Percentiles rank a stretch among this genome's conserved stretches.
Conservation (phyloP, 768 basidiomycete species). For the Tylopilus felleus region DNA sequence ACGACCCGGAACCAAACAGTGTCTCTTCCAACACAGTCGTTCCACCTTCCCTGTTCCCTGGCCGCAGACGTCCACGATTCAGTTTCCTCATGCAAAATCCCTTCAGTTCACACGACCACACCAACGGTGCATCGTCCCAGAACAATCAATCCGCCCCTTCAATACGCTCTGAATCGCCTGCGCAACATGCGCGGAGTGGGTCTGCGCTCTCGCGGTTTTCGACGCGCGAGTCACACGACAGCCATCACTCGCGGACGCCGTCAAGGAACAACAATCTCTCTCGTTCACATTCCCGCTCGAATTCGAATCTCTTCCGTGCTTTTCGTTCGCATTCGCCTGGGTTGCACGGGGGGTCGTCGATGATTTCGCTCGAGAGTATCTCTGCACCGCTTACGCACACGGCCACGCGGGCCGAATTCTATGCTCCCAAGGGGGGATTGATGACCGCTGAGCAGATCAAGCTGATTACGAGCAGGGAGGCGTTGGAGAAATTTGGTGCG, state of each 20-base stretch:
- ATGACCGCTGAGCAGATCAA: constrained; percentile 53
- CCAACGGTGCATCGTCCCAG: constrained; percentile 14
- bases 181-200: constrained; percentile 8
- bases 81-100: constrained; percentile 41
- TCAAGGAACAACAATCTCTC: constrained; percentile 32
- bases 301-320: constrained; percentile 33
- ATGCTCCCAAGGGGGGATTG: constrained; percentile 46
- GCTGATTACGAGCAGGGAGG: constrained; percentile 65
- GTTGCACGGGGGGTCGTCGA: constrained; percentile 53
- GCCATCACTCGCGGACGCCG: constrained; percentile 19
- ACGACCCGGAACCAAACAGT: constrained; percentile 21
- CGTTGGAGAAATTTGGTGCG: constrained; percentile 64
- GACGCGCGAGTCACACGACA: constrained; percentile 22
- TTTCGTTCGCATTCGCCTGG: constrained; percentile 39
- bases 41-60: background rate
- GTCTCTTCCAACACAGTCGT: background rate
- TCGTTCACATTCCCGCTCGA: constrained; percentile 37
- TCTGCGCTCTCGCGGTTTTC: constrained; percentile 23
- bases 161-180: constrained; percentile 21
- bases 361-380: constrained; percentile 70
- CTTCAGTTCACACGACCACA: constrained; percentile 32
- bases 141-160: constrained; percentile 7
- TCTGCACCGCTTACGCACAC: constrained; percentile 77
- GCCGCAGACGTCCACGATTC: constrained; percentile 41
- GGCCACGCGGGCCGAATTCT: constrained; percentile 63